phyloP scores from a whole-genome alignment of 2,329 filamentous ascomycete genomes.

The Curvularia lunata region DNA sequence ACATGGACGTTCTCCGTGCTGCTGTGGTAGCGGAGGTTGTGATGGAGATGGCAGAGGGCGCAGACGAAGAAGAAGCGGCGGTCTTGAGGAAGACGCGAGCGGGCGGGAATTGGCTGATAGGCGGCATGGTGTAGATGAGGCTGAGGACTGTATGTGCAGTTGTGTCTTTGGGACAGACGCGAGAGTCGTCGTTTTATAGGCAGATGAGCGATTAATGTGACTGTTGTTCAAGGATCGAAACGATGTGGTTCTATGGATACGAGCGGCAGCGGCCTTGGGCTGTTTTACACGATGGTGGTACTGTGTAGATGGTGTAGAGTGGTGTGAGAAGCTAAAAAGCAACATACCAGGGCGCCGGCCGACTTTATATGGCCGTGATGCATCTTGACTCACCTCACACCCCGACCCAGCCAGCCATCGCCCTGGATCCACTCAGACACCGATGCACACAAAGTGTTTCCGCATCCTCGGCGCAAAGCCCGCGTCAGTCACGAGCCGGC shows the following conservation, averaged over 20 bases:
- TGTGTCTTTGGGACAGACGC: neutral
- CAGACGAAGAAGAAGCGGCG: constrained; percentile 6
- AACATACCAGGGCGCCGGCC: neutral
- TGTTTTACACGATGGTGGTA: neutral
- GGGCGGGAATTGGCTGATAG: constrained; percentile 43
- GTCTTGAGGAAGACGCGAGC: constrained; percentile 42
- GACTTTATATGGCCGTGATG: neutral
- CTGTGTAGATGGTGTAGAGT: neutral
- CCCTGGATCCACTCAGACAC: constrained; percentile 3
- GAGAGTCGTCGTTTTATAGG: neutral
- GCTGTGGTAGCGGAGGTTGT: neutral
- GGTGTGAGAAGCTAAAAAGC: neutral
- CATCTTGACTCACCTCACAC: constrained; percentile 1
- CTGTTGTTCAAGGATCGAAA: neutral
- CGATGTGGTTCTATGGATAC: neutral
- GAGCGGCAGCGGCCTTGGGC: neutral
- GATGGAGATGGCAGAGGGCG: constrained; percentile 12
- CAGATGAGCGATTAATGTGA: neutral
- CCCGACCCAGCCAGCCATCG: neutral
- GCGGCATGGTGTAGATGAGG: constrained; percentile 30
- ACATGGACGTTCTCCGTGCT: constrained; percentile 14
- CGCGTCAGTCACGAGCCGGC: constrained; percentile 4
- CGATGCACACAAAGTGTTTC: neutral
- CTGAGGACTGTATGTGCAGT: neutral
- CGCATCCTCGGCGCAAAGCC: neutral